phyloP scores from a whole-genome alignment of 2,329 filamentous ascomycete species.

The Parasarocladium wereldwijsianum region DNA sequence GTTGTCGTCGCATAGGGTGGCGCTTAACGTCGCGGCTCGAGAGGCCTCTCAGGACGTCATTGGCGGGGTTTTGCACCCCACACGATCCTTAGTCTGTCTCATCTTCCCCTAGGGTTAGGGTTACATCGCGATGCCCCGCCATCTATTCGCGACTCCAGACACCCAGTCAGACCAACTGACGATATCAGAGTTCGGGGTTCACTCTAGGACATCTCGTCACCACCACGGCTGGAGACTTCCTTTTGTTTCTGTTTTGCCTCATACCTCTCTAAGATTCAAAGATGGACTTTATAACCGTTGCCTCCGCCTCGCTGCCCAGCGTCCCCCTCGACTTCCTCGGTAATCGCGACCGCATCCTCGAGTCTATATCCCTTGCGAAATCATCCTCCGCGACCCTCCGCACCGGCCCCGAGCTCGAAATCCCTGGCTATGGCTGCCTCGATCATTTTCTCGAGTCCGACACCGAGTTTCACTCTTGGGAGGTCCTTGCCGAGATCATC shows the following conservation, averaged over 20 bases:
- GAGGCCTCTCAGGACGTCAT: too few relatives aligned
- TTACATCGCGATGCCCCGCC: too few relatives aligned
- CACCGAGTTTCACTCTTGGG: slow-evolving; percentile 16
- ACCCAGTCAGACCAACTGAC: too few relatives aligned
- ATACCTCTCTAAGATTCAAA: not conserved
- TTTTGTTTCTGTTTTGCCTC: not conserved
- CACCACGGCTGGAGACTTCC: not conserved
- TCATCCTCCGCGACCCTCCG: slow-evolving; percentile 45
- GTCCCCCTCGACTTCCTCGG: slow-evolving; percentile 40
- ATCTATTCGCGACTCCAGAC: too few relatives aligned
- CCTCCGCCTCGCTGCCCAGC: slow-evolving; percentile 16
- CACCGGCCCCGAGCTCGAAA: slow-evolving; percentile 35
- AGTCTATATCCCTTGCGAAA: slow-evolving; percentile 47
- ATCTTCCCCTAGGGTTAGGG: too few relatives aligned
- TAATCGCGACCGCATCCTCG: slow-evolving; percentile 47
- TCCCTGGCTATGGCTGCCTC: slow-evolving; percentile 15
- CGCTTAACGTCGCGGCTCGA: too few relatives aligned
- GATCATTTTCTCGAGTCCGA: slow-evolving; percentile 20
- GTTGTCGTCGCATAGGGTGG: too few relatives aligned
- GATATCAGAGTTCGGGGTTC: too few relatives aligned
- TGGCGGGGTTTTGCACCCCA: too few relatives aligned
- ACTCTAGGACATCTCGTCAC: not conserved
- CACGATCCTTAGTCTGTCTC: too few relatives aligned
- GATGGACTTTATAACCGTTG: slow-evolving; percentile 18
- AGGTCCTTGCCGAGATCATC: slow-evolving; percentile 18